phyloP scores from a whole-genome alignment of 352 stramenopile species.

The Globisporangium radiosum region DNA sequence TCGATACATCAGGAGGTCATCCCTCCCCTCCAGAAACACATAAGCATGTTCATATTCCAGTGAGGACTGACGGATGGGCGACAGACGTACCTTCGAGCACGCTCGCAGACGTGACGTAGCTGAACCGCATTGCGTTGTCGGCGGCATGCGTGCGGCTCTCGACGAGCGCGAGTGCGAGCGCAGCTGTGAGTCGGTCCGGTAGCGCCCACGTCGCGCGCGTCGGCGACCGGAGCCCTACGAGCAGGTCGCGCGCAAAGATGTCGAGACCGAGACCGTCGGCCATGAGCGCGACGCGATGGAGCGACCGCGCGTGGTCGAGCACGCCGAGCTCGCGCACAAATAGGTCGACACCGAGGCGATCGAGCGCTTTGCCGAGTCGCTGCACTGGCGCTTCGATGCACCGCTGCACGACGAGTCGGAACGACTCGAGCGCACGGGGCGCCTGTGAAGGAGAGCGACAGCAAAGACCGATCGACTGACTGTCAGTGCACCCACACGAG shows the following conservation, averaged over 20 bases:
- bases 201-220: constrained; percentile 40
- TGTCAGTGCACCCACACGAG: too few species aligned
- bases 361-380: constrained; percentile 30
- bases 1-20: too few species aligned
- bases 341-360: constrained; percentile 35
- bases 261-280: constrained; percentile 65
- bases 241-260: constrained; percentile 59
- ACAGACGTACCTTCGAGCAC: constrained; percentile 32
- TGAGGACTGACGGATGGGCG: too few species aligned
- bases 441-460: neutral
- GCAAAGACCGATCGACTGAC: neutral
- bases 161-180: constrained; percentile 50
- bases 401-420: constrained; percentile 32
- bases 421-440: constrained; percentile 13
- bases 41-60: too few species aligned
- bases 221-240: constrained; percentile 31
- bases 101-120: constrained; percentile 31
- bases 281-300: constrained; percentile 67
- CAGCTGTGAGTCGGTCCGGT: constrained; percentile 36
- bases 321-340: constrained; percentile 37
- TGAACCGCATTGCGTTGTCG: constrained; percentile 28
- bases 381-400: constrained; percentile 35
- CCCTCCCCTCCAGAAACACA: too few species aligned
- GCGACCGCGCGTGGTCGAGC: constrained; percentile 44
- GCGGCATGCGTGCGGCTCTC: constrained; percentile 27